A percentile compares a stretch with the other conserved stretches of the same genome.
Conservation (phyloP, 129 eudicot species). For the Cynara cardunculus region DNA sequence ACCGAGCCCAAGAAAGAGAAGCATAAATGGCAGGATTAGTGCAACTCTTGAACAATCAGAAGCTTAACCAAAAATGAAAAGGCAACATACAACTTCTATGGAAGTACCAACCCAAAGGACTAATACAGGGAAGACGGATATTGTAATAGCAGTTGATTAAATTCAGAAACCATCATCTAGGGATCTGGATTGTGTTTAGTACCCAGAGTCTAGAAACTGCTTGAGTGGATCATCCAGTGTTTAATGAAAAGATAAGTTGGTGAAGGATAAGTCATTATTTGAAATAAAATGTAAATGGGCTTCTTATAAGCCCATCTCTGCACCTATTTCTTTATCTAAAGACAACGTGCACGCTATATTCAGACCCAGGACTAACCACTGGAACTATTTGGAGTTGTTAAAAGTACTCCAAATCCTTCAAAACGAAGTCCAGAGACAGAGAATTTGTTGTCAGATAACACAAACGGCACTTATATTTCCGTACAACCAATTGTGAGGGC, state of each 20-base stretch:
- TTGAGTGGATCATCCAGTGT: not conserved
- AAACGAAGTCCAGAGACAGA: too few species aligned
- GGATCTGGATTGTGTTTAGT: slow-evolving; percentile 9
- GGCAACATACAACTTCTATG: not conserved
- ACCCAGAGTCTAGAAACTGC: not conserved
- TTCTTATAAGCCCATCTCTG: not conserved
- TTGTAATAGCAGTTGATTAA: not conserved
- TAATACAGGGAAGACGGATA: slow-evolving; percentile 1
- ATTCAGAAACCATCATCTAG: not conserved
- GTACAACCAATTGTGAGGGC: too few species aligned
- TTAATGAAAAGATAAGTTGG: not conserved
- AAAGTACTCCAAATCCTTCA: too few species aligned
- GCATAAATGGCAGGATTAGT: not conserved
- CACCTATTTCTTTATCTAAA: not conserved
- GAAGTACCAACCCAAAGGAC: slow-evolving; percentile 5
- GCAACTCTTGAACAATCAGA: slow-evolving; percentile 12
- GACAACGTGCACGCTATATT: not conserved
- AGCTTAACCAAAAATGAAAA: not conserved
- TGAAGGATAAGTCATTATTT: not conserved
- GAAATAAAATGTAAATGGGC: not conserved
- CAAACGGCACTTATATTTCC: too few species aligned
- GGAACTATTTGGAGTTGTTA: too few species aligned
- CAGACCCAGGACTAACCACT: too few species aligned
- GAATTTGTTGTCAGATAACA: too few species aligned
- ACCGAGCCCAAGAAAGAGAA: slow-evolving; percentile 6